A percentile compares a stretch with the other conserved stretches of the same genome.
Conservation (phyloP, 805 yeast species). For the Saccharomycopsis fodiens region DNA sequence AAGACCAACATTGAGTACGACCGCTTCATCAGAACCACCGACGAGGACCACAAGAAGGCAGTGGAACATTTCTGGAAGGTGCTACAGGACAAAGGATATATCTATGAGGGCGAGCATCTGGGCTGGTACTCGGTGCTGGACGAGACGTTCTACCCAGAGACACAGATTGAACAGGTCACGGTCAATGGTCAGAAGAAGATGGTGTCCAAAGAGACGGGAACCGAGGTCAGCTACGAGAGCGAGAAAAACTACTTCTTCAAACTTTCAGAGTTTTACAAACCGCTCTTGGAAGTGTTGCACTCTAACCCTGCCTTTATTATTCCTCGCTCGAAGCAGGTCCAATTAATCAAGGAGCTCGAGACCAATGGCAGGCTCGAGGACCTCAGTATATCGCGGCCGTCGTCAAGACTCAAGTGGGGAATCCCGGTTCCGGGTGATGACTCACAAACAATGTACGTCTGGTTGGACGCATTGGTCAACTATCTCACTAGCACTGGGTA, state of each 20-base stretch:
- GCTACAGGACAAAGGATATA: conserved; percentile 51
- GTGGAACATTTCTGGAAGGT: conserved; percentile 65
- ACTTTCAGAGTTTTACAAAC: conserved; percentile 50
- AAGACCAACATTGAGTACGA: conserved; percentile 51
- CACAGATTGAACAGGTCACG: conserved; percentile 47
- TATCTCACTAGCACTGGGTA: conserved; percentile 45
- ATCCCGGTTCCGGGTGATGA: conserved; percentile 77
- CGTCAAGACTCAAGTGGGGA: conserved; percentile 78
- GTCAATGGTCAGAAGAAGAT: conserved; percentile 27
- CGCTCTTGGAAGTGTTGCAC: conserved; percentile 42
- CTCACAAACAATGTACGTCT: conserved; percentile 79
- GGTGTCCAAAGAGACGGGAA: conserved; percentile 58
- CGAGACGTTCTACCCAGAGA: conserved; percentile 86
- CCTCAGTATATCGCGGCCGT: conserved; percentile 82
- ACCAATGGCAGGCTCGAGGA: conserved; percentile 42
- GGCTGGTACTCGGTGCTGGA: conserved; percentile 97
- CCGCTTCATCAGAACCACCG: conserved; percentile 88
- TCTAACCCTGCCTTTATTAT: conserved; percentile 50
- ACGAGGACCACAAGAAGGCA: conserved; percentile 60
- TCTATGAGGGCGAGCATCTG: conserved; percentile 74
- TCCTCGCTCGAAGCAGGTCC: conserved; percentile 51
- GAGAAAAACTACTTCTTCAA: conserved; percentile 87
- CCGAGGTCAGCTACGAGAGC: conserved; percentile 63
- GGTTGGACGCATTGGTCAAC: conserved; percentile 93
- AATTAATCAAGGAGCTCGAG: conserved; percentile 52